phyloP scores from a whole-genome alignment of 768 basidiomycete species.

The Udeniomyces megalosporus region DNA sequence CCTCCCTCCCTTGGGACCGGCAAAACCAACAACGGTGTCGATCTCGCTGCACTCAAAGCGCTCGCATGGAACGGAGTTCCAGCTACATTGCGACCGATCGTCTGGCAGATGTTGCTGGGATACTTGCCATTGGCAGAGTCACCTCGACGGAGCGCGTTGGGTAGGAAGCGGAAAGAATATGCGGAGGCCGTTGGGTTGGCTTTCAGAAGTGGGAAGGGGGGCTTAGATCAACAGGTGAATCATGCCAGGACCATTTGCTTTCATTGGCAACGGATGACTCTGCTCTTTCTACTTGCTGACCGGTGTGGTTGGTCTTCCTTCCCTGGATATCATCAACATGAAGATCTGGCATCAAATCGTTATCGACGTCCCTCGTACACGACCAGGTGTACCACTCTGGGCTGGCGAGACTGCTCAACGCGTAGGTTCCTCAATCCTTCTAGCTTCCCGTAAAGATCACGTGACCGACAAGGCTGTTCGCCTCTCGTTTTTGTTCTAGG shows the following conservation, averaged over 20 bases:
- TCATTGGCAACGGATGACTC: not conserved
- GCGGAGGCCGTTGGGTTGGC: slow-evolving; percentile 72
- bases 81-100: slow-evolving; percentile 64
- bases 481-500: too few relatives aligned
- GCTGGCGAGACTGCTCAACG: slow-evolving; percentile 77
- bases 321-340: not conserved
- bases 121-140: slow-evolving; percentile 76
- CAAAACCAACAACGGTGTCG: slow-evolving; percentile 63
- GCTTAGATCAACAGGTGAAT: slow-evolving; percentile 55
- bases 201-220: slow-evolving; percentile 68
- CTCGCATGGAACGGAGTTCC: slow-evolving; percentile 94
- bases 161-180: slow-evolving; percentile 83
- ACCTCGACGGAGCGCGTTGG: slow-evolving; percentile 56
- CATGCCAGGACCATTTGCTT: not conserved
- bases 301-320: not conserved
- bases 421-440: slow-evolving; percentile 35
- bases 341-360: slow-evolving; percentile 98
- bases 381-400: slow-evolving; percentile 83
- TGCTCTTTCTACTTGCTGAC: not conserved
- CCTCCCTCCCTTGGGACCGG: slow-evolving; percentile 43
- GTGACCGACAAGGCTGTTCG: too few relatives aligned
- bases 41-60: slow-evolving; percentile 79
- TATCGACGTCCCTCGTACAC: slow-evolving; percentile 89
- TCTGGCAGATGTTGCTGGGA: slow-evolving; percentile 87
- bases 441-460: too few relatives aligned